Evolutionary conservation across 75 land plant species (phyloP).

Genomic region (Sequoia sempervirens): DNA sequence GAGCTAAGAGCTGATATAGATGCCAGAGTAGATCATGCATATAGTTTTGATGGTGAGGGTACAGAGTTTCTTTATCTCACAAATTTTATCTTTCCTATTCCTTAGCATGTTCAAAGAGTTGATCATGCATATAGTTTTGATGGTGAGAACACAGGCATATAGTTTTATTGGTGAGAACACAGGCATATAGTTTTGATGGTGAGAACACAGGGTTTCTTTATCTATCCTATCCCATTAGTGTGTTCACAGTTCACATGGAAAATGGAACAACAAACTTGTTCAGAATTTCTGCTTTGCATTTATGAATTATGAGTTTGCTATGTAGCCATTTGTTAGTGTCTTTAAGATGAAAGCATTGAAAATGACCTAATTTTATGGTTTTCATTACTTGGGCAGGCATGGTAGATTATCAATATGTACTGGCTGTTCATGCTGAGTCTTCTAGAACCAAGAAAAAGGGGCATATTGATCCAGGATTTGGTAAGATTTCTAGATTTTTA

Average conservation of each 20-base stretch:
- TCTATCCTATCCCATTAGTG: not conserved
- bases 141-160: conserved; percentile 59
- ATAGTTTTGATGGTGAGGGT: conserved; percentile 77
- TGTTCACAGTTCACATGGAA: conserved; percentile 1
- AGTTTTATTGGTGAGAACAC: conserved; percentile 81
- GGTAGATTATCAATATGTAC: conserved; percentile 92
- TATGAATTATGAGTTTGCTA: not conserved
- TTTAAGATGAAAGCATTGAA: not conserved
- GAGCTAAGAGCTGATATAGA: conserved; percentile 63
- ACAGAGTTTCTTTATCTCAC: conserved; percentile 1
- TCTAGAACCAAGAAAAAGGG: conserved; percentile 50
- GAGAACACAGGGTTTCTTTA: conserved; percentile 6
- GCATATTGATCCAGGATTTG: conserved; percentile 31
- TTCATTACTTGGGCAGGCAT: conserved; percentile 48
- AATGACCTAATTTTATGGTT: not conserved
- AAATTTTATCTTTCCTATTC: not conserved
- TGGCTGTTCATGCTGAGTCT: conserved; percentile 73
- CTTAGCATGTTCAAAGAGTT: conserved; percentile 44
- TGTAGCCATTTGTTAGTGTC: not conserved
- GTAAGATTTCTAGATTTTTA: conserved; percentile 13
- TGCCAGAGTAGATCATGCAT: conserved; percentile 63
- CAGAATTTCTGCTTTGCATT: not conserved
- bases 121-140: conserved; percentile 68
- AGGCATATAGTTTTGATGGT: conserved; percentile 86
- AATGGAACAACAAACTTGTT: not conserved